Conservation (phyloP, 2,329 filamentous ascomycete species). For the Aspergillus neotritici region DNA sequence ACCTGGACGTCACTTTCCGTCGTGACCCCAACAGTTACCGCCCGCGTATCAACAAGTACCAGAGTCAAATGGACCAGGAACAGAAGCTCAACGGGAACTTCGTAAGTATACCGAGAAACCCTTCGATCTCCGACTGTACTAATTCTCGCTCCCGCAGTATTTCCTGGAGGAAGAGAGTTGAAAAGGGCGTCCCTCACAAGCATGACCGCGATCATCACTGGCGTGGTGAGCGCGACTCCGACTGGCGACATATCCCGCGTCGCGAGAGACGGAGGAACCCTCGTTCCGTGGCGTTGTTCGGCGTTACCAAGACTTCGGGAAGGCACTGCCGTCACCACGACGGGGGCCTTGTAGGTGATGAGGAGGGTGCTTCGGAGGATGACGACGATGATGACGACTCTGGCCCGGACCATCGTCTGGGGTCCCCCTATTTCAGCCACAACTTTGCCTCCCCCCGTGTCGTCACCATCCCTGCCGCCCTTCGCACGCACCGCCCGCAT, state of each 20-base stretch:
- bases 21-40: conserved; percentile 94
- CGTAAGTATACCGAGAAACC: conserved; percentile 49
- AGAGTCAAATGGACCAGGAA: conserved; percentile 94
- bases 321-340: conserved; percentile 24
- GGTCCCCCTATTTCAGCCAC: conserved; percentile 8
- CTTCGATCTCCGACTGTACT: conserved; percentile 4
- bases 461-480: conserved; percentile 11
- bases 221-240: conserved; percentile 32
- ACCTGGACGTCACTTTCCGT: conserved; percentile 95
- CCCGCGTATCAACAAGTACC: conserved; percentile 95
- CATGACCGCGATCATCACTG: conserved; percentile 34
- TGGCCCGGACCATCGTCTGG: conserved; percentile 8
- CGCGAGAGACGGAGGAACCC: conserved; percentile 29
- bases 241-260: conserved; percentile 29
- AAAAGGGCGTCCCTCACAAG: conserved; percentile 55
- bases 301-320: conserved; percentile 39
- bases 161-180: conserved; percentile 84
- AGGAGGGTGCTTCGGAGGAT: conserved; percentile 56
- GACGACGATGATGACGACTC: conserved; percentile 47
- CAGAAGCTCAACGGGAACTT: conserved; percentile 93
- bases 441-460: conserved; percentile 11
- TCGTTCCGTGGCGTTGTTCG: conserved; percentile 35
- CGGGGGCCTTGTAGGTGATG: conserved; percentile 46
- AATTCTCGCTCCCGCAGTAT: conserved; percentile 54
- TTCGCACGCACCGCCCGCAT: conserved; percentile 1